Conservation (phyloP, 2,329 filamentous ascomycete genomes). For the Gremmenia infestans region DNA sequence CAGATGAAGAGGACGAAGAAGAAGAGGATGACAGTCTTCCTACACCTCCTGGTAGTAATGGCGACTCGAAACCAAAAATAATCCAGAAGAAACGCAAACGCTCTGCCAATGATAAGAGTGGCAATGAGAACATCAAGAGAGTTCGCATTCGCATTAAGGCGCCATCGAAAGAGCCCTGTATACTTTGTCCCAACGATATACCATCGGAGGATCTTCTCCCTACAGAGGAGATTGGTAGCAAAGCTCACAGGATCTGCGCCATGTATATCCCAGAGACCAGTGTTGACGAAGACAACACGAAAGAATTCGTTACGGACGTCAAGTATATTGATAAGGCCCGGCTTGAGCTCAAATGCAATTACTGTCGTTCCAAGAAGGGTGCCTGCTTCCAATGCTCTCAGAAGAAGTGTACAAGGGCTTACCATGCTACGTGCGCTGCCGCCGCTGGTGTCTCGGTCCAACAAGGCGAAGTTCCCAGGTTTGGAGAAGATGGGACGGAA, state of each 20-base stretch:
- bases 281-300: constrained; percentile 58
- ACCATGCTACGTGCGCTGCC: constrained; percentile 91
- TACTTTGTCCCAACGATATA: constrained; percentile 88
- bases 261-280: constrained; percentile 89
- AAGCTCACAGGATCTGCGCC: constrained; percentile 84
- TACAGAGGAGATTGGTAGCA: constrained; percentile 74
- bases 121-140: constrained; percentile 56
- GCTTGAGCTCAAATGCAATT: constrained; percentile 87
- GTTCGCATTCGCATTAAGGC: constrained; percentile 67
- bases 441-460: constrained; percentile 91
- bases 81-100: constrained; percentile 65
- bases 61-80: constrained; percentile 62
- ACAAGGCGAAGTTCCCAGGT: constrained; percentile 77
- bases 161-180: constrained; percentile 73
- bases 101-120: constrained; percentile 40
- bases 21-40: constrained; percentile 66
- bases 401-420: constrained; percentile 88
- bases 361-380: constrained; percentile 90
- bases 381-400: constrained; percentile 95
- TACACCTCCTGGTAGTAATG: constrained; percentile 68
- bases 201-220: constrained; percentile 75
- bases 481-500: constrained; percentile 84
- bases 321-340: constrained; percentile 81
- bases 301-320: constrained; percentile 61
- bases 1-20: constrained; percentile 66